A percentile compares a stretch with the other conserved stretches of the same genome.
Conservation (phyloP, 805 yeast species). For the Pichia sporocuriosa region DNA sequence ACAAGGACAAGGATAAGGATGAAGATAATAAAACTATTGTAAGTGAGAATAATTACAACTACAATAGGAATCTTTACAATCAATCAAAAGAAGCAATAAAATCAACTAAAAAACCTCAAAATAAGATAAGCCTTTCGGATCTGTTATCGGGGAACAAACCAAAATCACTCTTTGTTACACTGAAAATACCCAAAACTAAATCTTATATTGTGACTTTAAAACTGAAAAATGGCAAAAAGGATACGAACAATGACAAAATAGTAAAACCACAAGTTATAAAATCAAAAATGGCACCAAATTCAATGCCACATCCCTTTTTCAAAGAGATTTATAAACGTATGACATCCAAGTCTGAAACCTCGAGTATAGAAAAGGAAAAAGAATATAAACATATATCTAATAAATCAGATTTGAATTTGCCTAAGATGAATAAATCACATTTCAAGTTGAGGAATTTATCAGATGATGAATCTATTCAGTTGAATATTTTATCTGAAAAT, state of each 20-base stretch:
- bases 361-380: not conserved
- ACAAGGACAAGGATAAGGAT: not conserved
- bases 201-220: slow-evolving; percentile 5
- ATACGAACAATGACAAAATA: not conserved
- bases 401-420: slow-evolving; percentile 5
- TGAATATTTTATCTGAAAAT: too few relatives aligned
- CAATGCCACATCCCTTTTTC: slow-evolving; percentile 14
- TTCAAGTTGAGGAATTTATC: slow-evolving; percentile 7
- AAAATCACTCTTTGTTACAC: not conserved
- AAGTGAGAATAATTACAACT: not conserved
- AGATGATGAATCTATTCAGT: not conserved
- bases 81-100: not conserved
- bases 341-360: not conserved
- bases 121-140: not conserved
- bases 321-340: slow-evolving; percentile 6
- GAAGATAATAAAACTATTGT: too few relatives aligned
- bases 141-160: slow-evolving; percentile 4
- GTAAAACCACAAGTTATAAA: too few relatives aligned
- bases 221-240: not conserved
- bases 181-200: not conserved
- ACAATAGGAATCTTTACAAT: not conserved
- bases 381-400: not conserved
- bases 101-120: not conserved
- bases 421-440: slow-evolving; percentile 1
- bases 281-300: slow-evolving; percentile 6